These are phyloP conservation scores for Aspergillus candidus DNA, from an alignment of 2,329 filamentous ascomycete genomes.

Conservation along the genomic window DNA sequence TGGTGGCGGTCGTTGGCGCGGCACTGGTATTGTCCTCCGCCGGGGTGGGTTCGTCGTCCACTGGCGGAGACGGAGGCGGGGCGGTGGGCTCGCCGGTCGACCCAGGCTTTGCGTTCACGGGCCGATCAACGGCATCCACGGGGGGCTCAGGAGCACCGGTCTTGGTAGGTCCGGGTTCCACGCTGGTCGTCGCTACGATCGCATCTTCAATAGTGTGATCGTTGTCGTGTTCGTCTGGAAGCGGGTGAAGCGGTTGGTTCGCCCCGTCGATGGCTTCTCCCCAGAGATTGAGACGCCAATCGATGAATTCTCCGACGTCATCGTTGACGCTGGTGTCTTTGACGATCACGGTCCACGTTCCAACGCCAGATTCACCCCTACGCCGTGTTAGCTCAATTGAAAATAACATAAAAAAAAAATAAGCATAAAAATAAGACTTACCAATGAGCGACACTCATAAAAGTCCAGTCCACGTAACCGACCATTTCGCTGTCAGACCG, in stretches of 20 bases:
- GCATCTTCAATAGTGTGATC: constrained; percentile 65
- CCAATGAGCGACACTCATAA: constrained; percentile 98
- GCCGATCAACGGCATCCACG: constrained; percentile 60
- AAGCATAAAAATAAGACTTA: constrained; percentile 40
- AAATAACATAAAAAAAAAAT: background rate
- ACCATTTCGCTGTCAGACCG: constrained; percentile 57
- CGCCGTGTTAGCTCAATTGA: constrained; percentile 14
- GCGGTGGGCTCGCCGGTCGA: constrained; percentile 21
- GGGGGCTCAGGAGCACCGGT: constrained; percentile 44
- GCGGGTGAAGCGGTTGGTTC: constrained; percentile 67
- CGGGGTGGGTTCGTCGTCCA: constrained; percentile 18
- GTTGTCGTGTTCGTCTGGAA: constrained; percentile 79
- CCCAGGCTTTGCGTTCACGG: constrained; percentile 55
- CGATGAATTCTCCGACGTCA: constrained; percentile 69
- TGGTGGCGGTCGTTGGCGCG: constrained; percentile 23
- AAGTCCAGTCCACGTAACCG: constrained; percentile 94
- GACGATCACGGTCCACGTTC: constrained; percentile 85
- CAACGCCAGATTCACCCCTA: constrained; percentile 81
- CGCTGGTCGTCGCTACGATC: constrained; percentile 59
- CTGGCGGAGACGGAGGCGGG: constrained; percentile 13
- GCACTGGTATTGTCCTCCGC: constrained; percentile 24
- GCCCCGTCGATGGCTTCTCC: constrained; percentile 74
- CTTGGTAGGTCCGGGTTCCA: constrained; percentile 44
- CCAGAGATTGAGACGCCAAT: constrained; percentile 94
- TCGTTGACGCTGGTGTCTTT: constrained; percentile 78